Base-by-base conservation (phyloP, 805 yeast genomes). In the Kodamaea fukazawae region DNA sequence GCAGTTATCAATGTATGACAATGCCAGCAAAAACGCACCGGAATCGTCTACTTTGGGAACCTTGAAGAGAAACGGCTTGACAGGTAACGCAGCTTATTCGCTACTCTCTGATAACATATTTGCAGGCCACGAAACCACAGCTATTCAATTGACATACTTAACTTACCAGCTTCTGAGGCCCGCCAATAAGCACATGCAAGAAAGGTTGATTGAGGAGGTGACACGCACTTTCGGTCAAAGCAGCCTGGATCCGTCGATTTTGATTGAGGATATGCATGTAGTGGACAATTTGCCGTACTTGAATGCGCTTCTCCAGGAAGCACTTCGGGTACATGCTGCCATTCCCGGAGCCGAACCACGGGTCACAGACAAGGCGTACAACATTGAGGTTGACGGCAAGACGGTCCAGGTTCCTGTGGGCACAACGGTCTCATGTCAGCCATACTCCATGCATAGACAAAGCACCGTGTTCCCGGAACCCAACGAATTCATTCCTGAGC, bases 311-410 rank as follows among this genome's bases (percentile, higher is more conserved):
- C 53, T 84, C 2, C 70, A 71, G 38, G 95, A 86, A 55, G 71
- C 73, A 3, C 70, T 73, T 14, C 63, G 90, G 30, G 63, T 81
- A 0, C 85, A 82, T 56, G 68, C 87, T 3, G 81, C 88, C 0
- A 83, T 83, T 45, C 89, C 89, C 1, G 89, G 88, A 2, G 73
- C 80, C 32, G 88, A 83, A 55, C 88, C 88, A 2, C 55, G 90
- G 25, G 53, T 63, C 7, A 61, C 70, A 7, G 74, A 71, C 33
- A 42, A 49, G 33, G 42, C 51, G 10, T 65, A 64, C 37, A 36
- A 39, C 1, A 52, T 62, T 2, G 34, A 29, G 2, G 55, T 60
- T 48, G 48, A 55, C 12, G 44, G 42, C 31, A 47, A 3, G 34
- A 18, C n/a, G 30, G 49, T 34, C 1, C 34, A 34, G 4, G 48